Conservation (phyloP, 2,329 filamentous ascomycete species). For the Metarhizium anisopliae region DNA sequence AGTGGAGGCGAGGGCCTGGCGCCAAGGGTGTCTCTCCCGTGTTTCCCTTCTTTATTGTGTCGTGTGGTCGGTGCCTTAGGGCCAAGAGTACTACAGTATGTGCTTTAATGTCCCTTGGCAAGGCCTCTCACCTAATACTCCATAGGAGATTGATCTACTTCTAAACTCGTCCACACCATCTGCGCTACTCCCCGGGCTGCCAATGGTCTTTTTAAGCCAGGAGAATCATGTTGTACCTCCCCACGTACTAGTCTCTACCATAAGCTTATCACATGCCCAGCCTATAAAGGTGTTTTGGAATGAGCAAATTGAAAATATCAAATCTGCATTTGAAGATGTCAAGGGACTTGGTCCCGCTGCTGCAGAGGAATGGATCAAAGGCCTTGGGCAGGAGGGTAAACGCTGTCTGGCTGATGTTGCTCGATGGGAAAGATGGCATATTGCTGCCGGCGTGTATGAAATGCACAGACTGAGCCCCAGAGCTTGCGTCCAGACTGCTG, state of each 20-base stretch:
- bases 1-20: conserved; percentile 55
- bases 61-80: conserved; percentile 59
- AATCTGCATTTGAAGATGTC: conserved; percentile 53
- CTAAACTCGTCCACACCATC: conserved; percentile 52
- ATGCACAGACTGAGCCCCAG: conserved; percentile 18
- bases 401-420: conserved; percentile 50
- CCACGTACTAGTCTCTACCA: conserved; percentile 38
- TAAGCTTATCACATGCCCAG: conserved; percentile 34
- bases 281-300: conserved; percentile 60
- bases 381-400: conserved; percentile 55
- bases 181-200: conserved; percentile 57
- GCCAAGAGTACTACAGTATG: conserved; percentile 56
- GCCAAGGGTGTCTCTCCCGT: conserved; percentile 50
- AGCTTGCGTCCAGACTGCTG: not conserved
- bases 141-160: conserved; percentile 61
- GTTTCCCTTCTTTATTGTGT: conserved; percentile 62
- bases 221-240: conserved; percentile 52
- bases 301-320: conserved; percentile 52
- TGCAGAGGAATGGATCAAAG: conserved; percentile 72
- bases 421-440: conserved; percentile 69
- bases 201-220: conserved; percentile 56
- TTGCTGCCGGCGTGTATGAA: conserved; percentile 29
- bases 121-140: conserved; percentile 12
- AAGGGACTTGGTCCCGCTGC: conserved; percentile 58
- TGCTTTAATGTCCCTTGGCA: not conserved